Conservation (phyloP, 768 basidiomycete species). For the Naganishia vaughanmartiniae region DNA sequence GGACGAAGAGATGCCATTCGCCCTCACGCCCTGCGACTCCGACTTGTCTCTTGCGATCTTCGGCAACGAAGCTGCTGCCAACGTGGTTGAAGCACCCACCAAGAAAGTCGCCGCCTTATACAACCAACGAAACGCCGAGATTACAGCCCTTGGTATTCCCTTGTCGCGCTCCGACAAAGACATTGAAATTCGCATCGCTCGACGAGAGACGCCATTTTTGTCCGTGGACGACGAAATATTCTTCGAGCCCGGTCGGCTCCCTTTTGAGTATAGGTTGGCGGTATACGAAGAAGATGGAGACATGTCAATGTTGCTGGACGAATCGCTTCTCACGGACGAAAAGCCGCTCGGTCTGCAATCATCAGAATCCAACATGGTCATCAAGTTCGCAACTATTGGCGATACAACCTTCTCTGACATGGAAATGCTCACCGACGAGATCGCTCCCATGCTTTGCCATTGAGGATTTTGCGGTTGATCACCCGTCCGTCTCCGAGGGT, state of each 20-base stretch:
- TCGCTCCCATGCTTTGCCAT: too few species aligned
- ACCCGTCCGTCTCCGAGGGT: too few species aligned
- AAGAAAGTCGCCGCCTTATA: background rate
- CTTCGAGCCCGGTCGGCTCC: conserved; percentile 5
- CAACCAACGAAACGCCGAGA: background rate
- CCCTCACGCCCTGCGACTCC: background rate
- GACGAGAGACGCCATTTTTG: background rate
- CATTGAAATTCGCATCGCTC: background rate
- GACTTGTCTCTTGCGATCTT: background rate
- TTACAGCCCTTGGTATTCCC: background rate
- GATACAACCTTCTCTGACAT: too few species aligned
- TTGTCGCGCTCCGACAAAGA: background rate
- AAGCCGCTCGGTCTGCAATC: too few species aligned
- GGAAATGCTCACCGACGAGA: too few species aligned
- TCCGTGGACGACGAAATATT: background rate
- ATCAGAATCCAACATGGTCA: too few species aligned
- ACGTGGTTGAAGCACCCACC: too few species aligned
- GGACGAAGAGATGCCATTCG: conserved; percentile 3
- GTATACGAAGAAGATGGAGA: background rate
- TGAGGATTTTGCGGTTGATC: too few species aligned
- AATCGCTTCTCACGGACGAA: too few species aligned
- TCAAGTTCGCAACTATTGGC: too few species aligned
- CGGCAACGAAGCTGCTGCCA: background rate
- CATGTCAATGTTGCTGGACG: background rate
- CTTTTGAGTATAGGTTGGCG: background rate